These are phyloP conservation scores for Cerrena zonata DNA, from an alignment of 1,284 basidiomycete species.

Conservation along the genomic window DNA sequence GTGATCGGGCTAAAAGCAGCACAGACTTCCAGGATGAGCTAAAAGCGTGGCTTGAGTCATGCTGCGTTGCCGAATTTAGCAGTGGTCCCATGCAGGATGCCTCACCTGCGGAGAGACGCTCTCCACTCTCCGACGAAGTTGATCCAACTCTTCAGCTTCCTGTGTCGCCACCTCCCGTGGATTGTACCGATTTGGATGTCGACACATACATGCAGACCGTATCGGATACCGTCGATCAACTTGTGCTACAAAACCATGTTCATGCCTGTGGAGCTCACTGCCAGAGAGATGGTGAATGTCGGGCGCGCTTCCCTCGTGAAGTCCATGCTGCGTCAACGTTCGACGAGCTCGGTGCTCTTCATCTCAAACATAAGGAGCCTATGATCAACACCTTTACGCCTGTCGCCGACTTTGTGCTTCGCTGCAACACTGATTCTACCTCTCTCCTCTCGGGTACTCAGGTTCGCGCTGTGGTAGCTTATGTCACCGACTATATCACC, in stretches of 20 bases:
- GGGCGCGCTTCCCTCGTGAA: slow-evolving; percentile 27
- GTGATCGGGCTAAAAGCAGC: slow-evolving; percentile 15
- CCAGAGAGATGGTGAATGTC: slow-evolving; percentile 17
- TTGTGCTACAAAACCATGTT: slow-evolving; percentile 4
- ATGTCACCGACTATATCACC: slow-evolving; percentile 19
- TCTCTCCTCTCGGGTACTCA: slow-evolving; percentile 32
- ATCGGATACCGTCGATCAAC: slow-evolving; percentile 9
- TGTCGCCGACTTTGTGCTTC: slow-evolving; percentile 27
- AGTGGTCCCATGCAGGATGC: not conserved
- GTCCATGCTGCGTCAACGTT: slow-evolving; percentile 18
- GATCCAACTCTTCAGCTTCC: too few relatives aligned
- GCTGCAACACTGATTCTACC: slow-evolving; percentile 34
- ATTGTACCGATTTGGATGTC: not conserved
- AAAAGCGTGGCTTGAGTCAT: not conserved
- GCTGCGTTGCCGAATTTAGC: not conserved
- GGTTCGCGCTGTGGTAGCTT: slow-evolving; percentile 11
- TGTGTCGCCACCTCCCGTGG: not conserved
- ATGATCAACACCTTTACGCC: slow-evolving; percentile 30
- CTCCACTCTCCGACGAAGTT: too few relatives aligned
- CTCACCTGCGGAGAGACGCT: not conserved
- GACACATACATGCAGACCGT: not conserved
- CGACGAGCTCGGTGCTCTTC: slow-evolving; percentile 22
- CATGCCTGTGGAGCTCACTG: slow-evolving; percentile 8
- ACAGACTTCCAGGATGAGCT: not conserved
- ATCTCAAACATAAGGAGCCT: slow-evolving; percentile 29